Conservation (phyloP, 345 rosid genomes). For the Syzygium aqueum region DNA sequence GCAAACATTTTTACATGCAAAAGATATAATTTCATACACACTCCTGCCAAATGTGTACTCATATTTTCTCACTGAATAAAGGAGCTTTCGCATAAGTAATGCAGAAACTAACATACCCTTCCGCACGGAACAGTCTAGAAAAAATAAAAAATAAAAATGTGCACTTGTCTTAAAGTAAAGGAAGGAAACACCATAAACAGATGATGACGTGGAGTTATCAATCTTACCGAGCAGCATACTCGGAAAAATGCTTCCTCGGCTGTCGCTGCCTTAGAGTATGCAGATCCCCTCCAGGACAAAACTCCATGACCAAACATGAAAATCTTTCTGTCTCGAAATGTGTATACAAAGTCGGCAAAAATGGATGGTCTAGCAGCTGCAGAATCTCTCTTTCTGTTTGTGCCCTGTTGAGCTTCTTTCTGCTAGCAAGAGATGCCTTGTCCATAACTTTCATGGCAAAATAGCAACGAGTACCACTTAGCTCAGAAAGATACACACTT, state of each 20-base stretch:
- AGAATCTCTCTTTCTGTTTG: conserved; percentile 97
- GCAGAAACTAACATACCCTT: background rate
- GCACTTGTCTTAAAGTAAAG: background rate
- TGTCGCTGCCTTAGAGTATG: conserved; percentile 93
- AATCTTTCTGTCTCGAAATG: conserved; percentile 97
- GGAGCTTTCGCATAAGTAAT: background rate
- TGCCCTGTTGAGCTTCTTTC: conserved; percentile 91
- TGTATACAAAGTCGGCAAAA: conserved; percentile 87
- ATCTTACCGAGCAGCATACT: conserved; percentile 94
- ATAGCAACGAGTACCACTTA: conserved; percentile 79
- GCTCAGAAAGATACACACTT: conserved; percentile 91
- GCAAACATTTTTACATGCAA: background rate
- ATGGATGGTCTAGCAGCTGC: conserved; percentile 94
- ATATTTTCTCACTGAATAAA: background rate
- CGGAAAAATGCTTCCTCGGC: conserved; percentile 92
- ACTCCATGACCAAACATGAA: conserved; percentile 96
- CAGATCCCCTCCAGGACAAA: conserved; percentile 97
- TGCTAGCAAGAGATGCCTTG: conserved; percentile 88
- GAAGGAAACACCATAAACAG: background rate
- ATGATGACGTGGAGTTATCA: background rate
- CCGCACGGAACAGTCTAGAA: background rate
- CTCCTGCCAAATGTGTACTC: background rate
- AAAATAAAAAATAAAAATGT: background rate
- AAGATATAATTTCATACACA: background rate
- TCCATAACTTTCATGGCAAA: conserved; percentile 99